Evolutionary conservation across 75 land plant species (phyloP).

Genomic region (Sequoia sempervirens): DNA sequence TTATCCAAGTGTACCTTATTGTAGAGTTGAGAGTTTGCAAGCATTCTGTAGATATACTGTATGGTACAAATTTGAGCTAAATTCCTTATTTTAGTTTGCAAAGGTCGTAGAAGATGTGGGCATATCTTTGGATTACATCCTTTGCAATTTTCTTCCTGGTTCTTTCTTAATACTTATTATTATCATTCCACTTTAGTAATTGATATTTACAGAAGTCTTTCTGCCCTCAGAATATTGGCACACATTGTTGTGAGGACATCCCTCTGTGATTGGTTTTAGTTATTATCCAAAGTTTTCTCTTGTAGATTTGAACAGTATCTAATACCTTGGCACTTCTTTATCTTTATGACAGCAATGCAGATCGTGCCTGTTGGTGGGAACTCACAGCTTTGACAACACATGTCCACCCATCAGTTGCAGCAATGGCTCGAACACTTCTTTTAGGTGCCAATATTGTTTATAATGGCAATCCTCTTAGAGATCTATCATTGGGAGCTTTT

Average conservation of each 20-base stretch:
- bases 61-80: neutral
- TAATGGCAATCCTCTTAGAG: constrained; percentile 84
- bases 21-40: neutral
- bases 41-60: neutral
- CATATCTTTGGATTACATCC: neutral
- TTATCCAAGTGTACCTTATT: neutral
- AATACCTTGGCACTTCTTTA: neutral
- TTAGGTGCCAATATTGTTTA: constrained; percentile 82
- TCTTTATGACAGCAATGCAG: constrained; percentile 70
- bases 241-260: neutral
- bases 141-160: neutral
- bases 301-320: neutral
- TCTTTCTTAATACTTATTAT: neutral
- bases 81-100: neutral
- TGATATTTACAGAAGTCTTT: neutral
- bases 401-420: constrained; percentile 93
- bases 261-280: neutral
- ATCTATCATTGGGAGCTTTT: constrained; percentile 78
- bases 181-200: neutral
- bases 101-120: neutral
- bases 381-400: constrained; percentile 73
- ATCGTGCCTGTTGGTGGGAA: constrained; percentile 94
- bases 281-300: neutral
- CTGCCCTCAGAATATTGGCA: neutral
- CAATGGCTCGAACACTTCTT: constrained; percentile 82